Conservation (phyloP, 2,329 filamentous ascomycete species). For the Neopestalotiopsis rosae region DNA sequence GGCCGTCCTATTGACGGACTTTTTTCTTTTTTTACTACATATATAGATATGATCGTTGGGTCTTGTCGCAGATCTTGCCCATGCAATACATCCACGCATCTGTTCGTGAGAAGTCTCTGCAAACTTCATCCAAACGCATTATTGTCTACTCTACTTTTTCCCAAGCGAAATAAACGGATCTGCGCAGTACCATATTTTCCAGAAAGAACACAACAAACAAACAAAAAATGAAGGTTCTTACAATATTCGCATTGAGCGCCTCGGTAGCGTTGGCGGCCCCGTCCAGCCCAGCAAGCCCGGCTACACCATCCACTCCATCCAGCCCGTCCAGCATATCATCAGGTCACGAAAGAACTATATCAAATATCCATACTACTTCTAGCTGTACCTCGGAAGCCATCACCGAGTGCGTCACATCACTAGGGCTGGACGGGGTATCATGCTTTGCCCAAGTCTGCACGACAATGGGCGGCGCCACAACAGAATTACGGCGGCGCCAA, state of each 20-base stretch:
- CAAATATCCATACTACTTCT: neutral
- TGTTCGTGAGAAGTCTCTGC: neutral
- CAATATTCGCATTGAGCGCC: neutral
- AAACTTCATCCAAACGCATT: neutral
- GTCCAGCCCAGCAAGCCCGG: neutral
- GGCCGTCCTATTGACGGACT: neutral
- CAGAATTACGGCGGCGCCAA: constrained; percentile 5
- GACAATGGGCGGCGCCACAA: neutral
- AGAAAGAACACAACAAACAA: too few species aligned
- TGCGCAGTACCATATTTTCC: neutral
- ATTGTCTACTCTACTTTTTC: neutral
- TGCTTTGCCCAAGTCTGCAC: constrained; percentile 9
- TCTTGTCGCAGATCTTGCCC: constrained; percentile 8
- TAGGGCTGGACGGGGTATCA: neutral
- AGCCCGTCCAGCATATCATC: neutral
- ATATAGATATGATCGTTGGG: constrained; percentile 14
- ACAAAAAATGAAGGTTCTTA: neutral
- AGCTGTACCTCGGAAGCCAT: neutral
- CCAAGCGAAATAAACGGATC: neutral
- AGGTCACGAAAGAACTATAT: neutral
- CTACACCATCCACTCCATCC: neutral
- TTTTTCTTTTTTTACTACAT: neutral
- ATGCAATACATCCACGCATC: neutral
- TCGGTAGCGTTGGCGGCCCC: neutral
- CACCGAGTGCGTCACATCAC: neutral